phyloP scores from a whole-genome alignment of 805 yeast genomes.

The Kuraishia ogatae region DNA sequence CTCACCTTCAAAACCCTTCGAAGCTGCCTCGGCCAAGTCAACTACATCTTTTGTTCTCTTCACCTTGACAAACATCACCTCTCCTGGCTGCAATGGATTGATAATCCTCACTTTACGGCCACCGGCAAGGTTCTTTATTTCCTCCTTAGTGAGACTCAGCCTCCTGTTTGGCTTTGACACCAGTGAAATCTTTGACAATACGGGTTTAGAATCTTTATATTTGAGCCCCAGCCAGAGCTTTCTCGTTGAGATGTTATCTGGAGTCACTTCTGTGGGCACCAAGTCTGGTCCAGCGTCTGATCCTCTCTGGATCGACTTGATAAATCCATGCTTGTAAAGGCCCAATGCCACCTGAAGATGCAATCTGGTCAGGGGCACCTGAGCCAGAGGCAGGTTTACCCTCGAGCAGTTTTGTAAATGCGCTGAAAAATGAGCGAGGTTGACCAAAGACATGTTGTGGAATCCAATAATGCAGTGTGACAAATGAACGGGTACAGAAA shows the following conservation, averaged over 20 bases:
- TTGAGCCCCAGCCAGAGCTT: slow-evolving; percentile 89
- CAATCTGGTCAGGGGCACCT: slow-evolving; percentile 74
- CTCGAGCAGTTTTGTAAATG: slow-evolving; percentile 84
- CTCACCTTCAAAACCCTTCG: slow-evolving; percentile 63
- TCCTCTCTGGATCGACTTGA: slow-evolving; percentile 79
- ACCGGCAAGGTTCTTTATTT: slow-evolving; percentile 62
- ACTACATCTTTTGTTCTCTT: slow-evolving; percentile 33
- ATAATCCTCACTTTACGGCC: slow-evolving; percentile 72
- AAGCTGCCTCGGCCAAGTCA: slow-evolving; percentile 82
- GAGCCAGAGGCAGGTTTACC: slow-evolving; percentile 64
- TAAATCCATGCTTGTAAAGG: slow-evolving; percentile 84
- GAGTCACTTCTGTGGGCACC: slow-evolving; percentile 67
- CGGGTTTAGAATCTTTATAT: slow-evolving; percentile 74
- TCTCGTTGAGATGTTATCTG: slow-evolving; percentile 78
- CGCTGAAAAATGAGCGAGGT: slow-evolving; percentile 75
- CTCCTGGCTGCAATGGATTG: slow-evolving; percentile 83
- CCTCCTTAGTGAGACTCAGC: slow-evolving; percentile 53
- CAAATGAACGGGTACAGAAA: too few relatives aligned
- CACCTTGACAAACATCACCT: slow-evolving; percentile 62
- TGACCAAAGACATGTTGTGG: slow-evolving; percentile 68
- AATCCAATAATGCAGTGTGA: too few relatives aligned
- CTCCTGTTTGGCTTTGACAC: slow-evolving; percentile 82
- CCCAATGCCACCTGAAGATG: slow-evolving; percentile 81
- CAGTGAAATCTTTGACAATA: slow-evolving; percentile 59
- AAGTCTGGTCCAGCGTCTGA: slow-evolving; percentile 78